phyloP scores from a whole-genome alignment of 2,329 filamentous ascomycete genomes.

The Ascochyta viciae-villosae region DNA sequence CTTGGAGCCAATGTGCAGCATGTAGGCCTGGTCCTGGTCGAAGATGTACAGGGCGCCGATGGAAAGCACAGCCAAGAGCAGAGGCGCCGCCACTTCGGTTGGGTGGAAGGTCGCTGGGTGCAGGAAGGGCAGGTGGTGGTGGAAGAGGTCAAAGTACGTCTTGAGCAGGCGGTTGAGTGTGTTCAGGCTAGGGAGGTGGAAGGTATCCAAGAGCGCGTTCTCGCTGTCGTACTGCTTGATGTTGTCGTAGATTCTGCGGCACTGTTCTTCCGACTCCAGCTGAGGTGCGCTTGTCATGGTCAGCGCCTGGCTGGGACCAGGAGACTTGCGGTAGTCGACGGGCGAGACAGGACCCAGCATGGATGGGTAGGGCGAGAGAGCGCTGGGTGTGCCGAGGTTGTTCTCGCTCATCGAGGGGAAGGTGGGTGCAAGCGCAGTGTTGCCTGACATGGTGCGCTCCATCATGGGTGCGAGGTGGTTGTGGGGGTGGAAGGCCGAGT shows the following conservation, averaged over 20 bases:
- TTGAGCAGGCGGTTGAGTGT: constrained; percentile 91
- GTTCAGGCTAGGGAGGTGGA: constrained; percentile 81
- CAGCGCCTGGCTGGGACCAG: constrained; percentile 70
- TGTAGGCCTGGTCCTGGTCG: constrained; percentile 95
- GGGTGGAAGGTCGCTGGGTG: constrained; percentile 91
- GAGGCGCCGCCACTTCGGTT: constrained; percentile 77
- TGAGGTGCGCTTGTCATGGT: constrained; percentile 77
- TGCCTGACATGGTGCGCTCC: constrained; percentile 66
- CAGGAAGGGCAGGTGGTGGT: constrained; percentile 94
- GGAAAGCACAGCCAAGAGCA: constrained; percentile 88
- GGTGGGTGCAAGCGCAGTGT: constrained; percentile 68
- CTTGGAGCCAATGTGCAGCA: constrained; percentile 97
- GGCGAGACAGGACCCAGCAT: constrained; percentile 73
- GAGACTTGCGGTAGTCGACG: constrained; percentile 73
- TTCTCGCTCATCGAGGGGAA: constrained; percentile 75
- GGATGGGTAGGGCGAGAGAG: constrained; percentile 74
- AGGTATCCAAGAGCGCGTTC: constrained; percentile 83
- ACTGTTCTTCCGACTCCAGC: constrained; percentile 82
- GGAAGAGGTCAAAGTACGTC: constrained; percentile 96
- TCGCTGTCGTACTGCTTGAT: constrained; percentile 83
- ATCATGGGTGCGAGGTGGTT: constrained; percentile 71
- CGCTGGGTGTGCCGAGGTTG: constrained; percentile 73
- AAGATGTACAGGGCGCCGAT: constrained; percentile 97
- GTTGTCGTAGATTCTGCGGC: constrained; percentile 83
- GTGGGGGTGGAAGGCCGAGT: constrained; percentile 65